phyloP scores from a whole-genome alignment of 129 eudicot genomes.

The Solidago caesia region DNA sequence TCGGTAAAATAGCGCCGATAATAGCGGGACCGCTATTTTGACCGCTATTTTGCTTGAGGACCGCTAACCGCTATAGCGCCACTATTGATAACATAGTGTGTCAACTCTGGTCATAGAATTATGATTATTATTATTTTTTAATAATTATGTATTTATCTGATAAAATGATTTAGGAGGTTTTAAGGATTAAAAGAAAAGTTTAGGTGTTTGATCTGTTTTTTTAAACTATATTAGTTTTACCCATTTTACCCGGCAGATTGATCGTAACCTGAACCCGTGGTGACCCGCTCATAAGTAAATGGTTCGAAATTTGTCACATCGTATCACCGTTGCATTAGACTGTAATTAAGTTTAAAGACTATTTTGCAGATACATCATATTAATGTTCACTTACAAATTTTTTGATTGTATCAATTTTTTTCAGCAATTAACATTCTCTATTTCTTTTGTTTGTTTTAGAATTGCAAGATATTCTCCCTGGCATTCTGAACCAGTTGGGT shows the following conservation, averaged over 20 bases:
- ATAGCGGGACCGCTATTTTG: too few relatives aligned
- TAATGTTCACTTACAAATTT: not conserved
- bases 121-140: not conserved
- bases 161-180: not conserved
- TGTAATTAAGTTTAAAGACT: too few relatives aligned
- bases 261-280: not conserved
- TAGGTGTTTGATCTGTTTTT: not conserved
- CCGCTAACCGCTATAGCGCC: too few relatives aligned
- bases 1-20: too few relatives aligned
- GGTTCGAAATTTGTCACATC: not conserved
- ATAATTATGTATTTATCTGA: not conserved
- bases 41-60: too few relatives aligned
- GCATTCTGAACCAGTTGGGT: constrained; percentile 82
- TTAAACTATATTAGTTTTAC: not conserved
- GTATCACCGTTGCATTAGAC: not conserved
- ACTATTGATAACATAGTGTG: too few relatives aligned
- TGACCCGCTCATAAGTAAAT: too few relatives aligned
- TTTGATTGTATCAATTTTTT: not conserved
- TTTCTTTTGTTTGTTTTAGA: constrained; percentile 34
- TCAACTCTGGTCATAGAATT: too few relatives aligned
- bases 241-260: not conserved
- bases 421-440: not conserved
- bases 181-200: not conserved
- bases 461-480: constrained; percentile 83
- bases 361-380: not conserved